Percentiles rank a stretch among this genome's conserved stretches.
phyloP scores from a whole-genome alignment of 2,329 filamentous ascomycete species.

The Pseudocercospora eumusae region DNA sequence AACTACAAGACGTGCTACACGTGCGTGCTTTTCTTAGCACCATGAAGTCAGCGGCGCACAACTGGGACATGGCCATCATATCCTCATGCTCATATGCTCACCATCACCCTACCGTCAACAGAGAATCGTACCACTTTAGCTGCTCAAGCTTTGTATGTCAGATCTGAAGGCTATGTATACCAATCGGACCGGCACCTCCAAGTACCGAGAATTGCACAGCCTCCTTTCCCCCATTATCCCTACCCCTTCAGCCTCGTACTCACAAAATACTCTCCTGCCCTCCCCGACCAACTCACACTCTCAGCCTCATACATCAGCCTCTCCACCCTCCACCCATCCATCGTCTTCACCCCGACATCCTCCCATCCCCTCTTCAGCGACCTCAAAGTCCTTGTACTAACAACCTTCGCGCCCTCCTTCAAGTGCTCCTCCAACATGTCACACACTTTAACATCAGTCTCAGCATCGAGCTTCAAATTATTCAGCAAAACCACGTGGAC shows the following conservation, averaged over 20 bases:
- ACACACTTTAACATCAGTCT: slow-evolving; percentile 78
- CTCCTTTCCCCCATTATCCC: too few relatives aligned
- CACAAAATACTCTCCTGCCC: slow-evolving; percentile 80
- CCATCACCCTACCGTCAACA: background rate
- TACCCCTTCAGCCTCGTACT: background rate
- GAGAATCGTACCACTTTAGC: background rate
- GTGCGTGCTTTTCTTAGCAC: background rate
- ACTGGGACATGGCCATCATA: background rate
- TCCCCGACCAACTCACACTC: slow-evolving; percentile 85
- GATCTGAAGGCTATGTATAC: background rate
- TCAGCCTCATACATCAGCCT: slow-evolving; percentile 66
- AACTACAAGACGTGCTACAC: background rate
- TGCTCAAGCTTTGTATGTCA: background rate
- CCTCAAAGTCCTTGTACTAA: slow-evolving; percentile 86
- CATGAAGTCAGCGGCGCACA: slow-evolving; percentile 1
- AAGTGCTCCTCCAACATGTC: slow-evolving; percentile 80
- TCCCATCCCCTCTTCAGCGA: slow-evolving; percentile 70
- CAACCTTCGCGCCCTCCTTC: slow-evolving; percentile 81
- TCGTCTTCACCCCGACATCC: background rate
- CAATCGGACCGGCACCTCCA: background rate
- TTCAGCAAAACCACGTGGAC: slow-evolving; percentile 96
- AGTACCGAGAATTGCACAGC: background rate
- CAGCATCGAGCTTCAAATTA: slow-evolving; percentile 88
- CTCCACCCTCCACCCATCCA: slow-evolving; percentile 67
- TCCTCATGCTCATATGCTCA: too few relatives aligned